A percentile compares a stretch with the other conserved stretches of the same genome.
Evolutionary conservation across 495 filamentous ascomycete species (phyloP).

Genomic region (Aspergillus sparsus): DNA sequence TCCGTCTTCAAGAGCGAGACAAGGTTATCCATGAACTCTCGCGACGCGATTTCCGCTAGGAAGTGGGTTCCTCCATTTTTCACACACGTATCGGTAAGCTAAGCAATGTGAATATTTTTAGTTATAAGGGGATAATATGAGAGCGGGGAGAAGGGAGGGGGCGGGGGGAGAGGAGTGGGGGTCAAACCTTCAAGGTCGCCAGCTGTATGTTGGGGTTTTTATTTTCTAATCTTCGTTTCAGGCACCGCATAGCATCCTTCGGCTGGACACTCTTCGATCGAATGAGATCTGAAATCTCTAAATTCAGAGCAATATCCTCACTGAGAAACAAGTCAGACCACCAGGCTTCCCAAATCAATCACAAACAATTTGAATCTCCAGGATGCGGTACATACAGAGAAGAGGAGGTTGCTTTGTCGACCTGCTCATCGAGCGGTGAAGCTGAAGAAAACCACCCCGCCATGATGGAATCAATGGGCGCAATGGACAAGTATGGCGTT

Average conservation of each 20-base stretch:
- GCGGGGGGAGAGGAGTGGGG: not conserved
- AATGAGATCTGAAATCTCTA: constrained; percentile 96
- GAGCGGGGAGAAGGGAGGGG: too few species aligned
- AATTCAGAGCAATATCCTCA: constrained; percentile 93
- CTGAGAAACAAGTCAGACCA: constrained; percentile 44
- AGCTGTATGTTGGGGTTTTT: constrained; percentile 96
- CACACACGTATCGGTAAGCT: constrained; percentile 96
- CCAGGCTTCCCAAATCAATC: not conserved
- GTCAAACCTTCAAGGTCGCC: constrained; percentile 79
- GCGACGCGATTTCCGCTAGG: constrained; percentile 87
- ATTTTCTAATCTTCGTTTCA: constrained; percentile 91
- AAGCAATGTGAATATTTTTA: too few species aligned
- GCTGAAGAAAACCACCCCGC: constrained; percentile 88
- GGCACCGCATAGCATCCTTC: constrained; percentile 93
- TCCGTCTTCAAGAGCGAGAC: constrained; percentile 85
- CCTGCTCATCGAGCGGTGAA: constrained; percentile 90
- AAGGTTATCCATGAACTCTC: constrained; percentile 98
- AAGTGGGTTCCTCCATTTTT: constrained; percentile 99
- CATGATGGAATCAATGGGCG: constrained; percentile 56
- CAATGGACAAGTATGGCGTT: constrained; percentile 11
- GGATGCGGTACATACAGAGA: constrained; percentile 65
- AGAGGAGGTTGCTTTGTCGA: constrained; percentile 90
- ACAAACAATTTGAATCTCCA: not conserved
- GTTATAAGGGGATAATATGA: not conserved
- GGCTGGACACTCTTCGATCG: constrained; percentile 95